Evolutionary conservation across 2,329 filamentous ascomycete genomes (phyloP), one percentile per base, ranked within the genome.

Genomic region (Hansfordia pulvinata): DNA sequence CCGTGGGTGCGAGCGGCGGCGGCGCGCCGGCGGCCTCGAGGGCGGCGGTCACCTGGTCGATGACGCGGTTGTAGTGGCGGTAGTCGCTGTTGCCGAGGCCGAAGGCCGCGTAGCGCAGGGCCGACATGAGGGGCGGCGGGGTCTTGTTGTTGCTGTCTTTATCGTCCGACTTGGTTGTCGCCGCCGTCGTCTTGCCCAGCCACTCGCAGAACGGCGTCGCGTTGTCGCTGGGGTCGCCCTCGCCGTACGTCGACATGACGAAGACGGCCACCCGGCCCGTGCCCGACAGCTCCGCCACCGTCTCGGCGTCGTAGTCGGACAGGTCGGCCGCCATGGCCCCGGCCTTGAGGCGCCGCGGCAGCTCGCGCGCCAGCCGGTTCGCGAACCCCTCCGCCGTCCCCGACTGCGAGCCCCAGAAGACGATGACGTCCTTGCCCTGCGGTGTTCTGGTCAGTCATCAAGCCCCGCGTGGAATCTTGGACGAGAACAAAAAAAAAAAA

Each of bases 331-430:
- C 46, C 14, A 62, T 33, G 8, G 47, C 39, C 20, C 52, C 41
- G 9, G 58, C 40, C 5, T 56, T 52, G 27, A 59, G 58, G 13
- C 49, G 46, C 17, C 44, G 40, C n/a, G 43, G 38, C 23, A 47
- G 47, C 25, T 62, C 58, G 26, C 50, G 44, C 3, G 46, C 47
- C 1, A 62, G 38, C 4, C 47, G 45, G 25, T 48, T 47, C 6
- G 58, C 56, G 26, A 59, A 49, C 10, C 47, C 46, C 33, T 61
- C 56, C 1, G 56, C 55, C 0, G 55, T 60, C 8, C 58, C 57
- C 5, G 56, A 59, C 32, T 62, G 58, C 2, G 57, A 60, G n/a
- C 55, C 58, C 53, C 53, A 62, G 42, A 62, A 58, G 17, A 61
- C 46, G 16, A 60, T 21, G 20, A 21, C n/a, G n/a, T n/a, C n/a